Evolutionary conservation across 305 asterid genomes (phyloP).

Genomic region (Solanum hybrid): DNA sequence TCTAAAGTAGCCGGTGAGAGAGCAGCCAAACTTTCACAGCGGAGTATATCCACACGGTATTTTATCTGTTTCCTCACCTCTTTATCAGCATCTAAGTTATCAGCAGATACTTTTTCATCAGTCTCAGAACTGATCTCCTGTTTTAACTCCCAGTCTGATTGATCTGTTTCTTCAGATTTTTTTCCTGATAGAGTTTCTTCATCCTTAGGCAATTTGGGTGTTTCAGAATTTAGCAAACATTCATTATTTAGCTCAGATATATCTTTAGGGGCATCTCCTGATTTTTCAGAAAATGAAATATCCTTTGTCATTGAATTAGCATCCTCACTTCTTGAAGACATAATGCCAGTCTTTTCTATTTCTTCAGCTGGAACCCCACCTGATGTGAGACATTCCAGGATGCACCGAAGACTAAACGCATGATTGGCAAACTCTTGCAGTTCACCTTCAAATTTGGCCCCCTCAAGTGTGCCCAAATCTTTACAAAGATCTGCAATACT

Average conservation of each 20-base stretch:
- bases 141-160: conserved; percentile 25
- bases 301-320: conserved; percentile 28
- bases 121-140: conserved; percentile 30
- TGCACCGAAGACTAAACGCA: conserved; percentile 93
- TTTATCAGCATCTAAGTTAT: conserved; percentile 37
- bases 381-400: conserved; percentile 86
- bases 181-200: conserved; percentile 27
- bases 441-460: conserved; percentile 96
- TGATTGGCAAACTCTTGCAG: conserved; percentile 97
- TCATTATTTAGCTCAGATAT: conserved; percentile 24
- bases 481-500: conserved; percentile 88
- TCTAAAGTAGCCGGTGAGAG: conserved; percentile 83
- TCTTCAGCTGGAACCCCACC: conserved; percentile 64
- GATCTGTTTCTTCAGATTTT: conserved; percentile 27
- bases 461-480: conserved; percentile 86
- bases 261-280: conserved; percentile 21
- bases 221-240: conserved; percentile 17
- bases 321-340: conserved; percentile 37
- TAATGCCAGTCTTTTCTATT: conserved; percentile 23
- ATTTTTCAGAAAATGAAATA: conserved; percentile 18
- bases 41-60: conserved; percentile 86
- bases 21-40: conserved; percentile 97
- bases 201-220: conserved; percentile 24
- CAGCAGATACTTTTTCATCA: conserved; percentile 37
- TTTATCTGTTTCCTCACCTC: conserved; percentile 47